phyloP scores from a whole-genome alignment of 148 eudicot species.

The Vaccinium corymbosum region DNA sequence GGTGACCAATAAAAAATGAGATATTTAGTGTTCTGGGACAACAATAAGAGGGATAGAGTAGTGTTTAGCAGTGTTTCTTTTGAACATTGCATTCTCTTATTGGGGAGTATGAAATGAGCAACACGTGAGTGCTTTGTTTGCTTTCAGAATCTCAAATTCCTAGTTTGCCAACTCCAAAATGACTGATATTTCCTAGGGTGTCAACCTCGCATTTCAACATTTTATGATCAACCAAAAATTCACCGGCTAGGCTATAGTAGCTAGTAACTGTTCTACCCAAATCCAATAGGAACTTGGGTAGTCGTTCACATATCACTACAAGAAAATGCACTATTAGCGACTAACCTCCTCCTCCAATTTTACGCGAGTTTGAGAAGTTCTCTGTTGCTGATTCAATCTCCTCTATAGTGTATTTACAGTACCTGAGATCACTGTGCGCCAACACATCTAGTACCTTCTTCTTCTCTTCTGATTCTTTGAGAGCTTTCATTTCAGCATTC shows the following conservation, averaged over 20 bases:
- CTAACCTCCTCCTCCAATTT: slow-evolving; percentile 46
- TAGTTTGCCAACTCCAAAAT: not conserved
- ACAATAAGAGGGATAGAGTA: too few species aligned
- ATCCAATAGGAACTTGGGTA: not conserved
- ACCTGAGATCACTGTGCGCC: slow-evolving; percentile 36
- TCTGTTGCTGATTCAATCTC: slow-evolving; percentile 43
- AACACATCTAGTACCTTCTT: slow-evolving; percentile 30
- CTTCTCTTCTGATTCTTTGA: slow-evolving; percentile 40
- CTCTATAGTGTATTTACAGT: slow-evolving; percentile 35
- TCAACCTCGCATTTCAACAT: not conserved
- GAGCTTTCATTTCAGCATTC: slow-evolving; percentile 45
- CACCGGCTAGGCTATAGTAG: not conserved
- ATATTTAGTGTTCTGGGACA: too few species aligned
- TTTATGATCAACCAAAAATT: not conserved
- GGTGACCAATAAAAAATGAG: too few species aligned
- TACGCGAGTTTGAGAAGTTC: slow-evolving; percentile 23
- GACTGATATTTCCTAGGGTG: slow-evolving; percentile 21
- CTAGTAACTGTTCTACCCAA: not conserved
- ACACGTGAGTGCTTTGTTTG: slow-evolving; percentile 28
- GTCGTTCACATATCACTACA: too few species aligned
- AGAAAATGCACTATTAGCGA: too few species aligned
- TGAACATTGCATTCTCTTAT: slow-evolving; percentile 70
- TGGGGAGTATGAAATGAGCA: slow-evolving; percentile 16
- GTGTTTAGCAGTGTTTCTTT: slow-evolving; percentile 38
- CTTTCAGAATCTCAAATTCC: slow-evolving; percentile 22